Base-by-base conservation (phyloP, 139 green algal species). In the Zygnema circumcarinatum region DNA sequence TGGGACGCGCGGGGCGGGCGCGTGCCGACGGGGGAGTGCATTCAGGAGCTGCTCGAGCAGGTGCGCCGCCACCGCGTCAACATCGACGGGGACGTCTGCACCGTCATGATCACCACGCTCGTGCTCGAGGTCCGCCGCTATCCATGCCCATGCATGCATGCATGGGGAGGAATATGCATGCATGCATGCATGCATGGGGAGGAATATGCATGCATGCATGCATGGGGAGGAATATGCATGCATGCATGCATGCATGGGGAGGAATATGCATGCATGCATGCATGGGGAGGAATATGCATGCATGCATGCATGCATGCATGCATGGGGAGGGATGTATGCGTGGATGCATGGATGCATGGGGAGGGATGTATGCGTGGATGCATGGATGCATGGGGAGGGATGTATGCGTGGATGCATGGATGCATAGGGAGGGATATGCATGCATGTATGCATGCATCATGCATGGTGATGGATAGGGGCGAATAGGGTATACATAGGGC, bases 61-160 rank as follows among this genome's bases (percentile, higher is more conserved):
- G 68, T 91, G 68, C 81, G 88, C 2, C 52, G 73, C 25, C 74
- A 92, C 67, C 83, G 83, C 29, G 88, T 92, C 22, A 86, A 92
- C 72, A 90, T 92, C 35, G 88, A 92, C 20, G 88, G 88, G 16
- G 31, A 87, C 35, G 86, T 92, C 31, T 92, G 88, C 72, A 87
- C 88, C 22, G 88, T 92, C 29, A 86, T 92, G 25, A 87, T 92
- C 69, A 92, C 88, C 56, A 92, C 88, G 42, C 83, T 92, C 1
- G 82, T 91, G 52, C 87, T 91, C 7, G 87, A 91, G 85, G 85
- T 89, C 2, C 53, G 80, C 21, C 62, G 21, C 39, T 36, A n/a
- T n/a, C n/a, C n/a, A n/a, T n/a, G n/a, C n/a, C n/a, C n/a, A n/a
- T n/a, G n/a, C n/a, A n/a, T n/a, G n/a, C n/a, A n/a, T n/a, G n/a